Evolutionary conservation across 1,139 yeast species (phyloP), one percentile per base, ranked within the genome.

Genomic region (Taphrina communis): DNA sequence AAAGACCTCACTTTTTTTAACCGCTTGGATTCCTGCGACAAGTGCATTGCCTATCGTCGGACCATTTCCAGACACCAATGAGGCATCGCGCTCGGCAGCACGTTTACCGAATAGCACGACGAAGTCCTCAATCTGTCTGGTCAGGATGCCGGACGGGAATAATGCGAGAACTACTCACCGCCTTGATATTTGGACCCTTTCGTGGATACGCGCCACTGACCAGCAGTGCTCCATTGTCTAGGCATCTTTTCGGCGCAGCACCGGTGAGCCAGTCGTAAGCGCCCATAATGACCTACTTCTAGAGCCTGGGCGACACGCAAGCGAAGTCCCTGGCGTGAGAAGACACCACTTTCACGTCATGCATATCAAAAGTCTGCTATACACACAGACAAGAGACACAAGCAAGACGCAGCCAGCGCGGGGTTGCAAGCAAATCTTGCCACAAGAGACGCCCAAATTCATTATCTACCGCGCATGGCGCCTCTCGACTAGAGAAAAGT

Each of bases 11-110:
- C 36, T 25, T 19, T 44, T 53, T 35, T 53, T 42, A 3, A 53
- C 60, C 1, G 48, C n/a, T 19, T 62, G 66, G 44, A 62, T 42
- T 6, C 66, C 66, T 7, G 46, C 52, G 44, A 62, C 52, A n/a
- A 62, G 66, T 14, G 66, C 66, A 44, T 62, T 62, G 39, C 66
- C 66, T n/a, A 62, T 42, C n/a, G 58, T 53, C 6, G 66, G 44
- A 36, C 66, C 66, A 53, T 62, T 62, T 11, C 66, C 66, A 52
- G 66, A 62, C 7, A 62, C 53, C 14, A 62, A 11, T 6, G 66
- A 62, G 6, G 52, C 58, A 35, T 62, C 59, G 6, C 58, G 12
- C 38, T 62, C 66, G 9, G 59, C 66, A 2, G 41, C 66, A 8
- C 36, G 41, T 7, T 39, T 38, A 9, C 44, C 66, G 14, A 62